phyloP scores from a whole-genome alignment of 2,329 filamentous ascomycete species.

The Colletotrichum noveboracense region DNA sequence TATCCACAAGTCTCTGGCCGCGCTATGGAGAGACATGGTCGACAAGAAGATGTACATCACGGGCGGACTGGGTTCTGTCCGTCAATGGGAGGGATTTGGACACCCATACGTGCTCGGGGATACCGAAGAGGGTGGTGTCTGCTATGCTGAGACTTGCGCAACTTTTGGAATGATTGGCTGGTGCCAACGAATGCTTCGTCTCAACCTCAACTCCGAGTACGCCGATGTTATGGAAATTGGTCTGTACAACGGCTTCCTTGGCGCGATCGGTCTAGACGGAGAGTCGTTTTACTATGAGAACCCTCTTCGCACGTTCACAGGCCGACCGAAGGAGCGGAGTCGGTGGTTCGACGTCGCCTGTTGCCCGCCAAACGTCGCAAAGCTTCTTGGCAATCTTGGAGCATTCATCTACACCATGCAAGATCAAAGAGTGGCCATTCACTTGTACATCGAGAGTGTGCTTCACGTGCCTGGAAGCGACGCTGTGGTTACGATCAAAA shows the following conservation, averaged over 20 bases:
- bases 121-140: not conserved
- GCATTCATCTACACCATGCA: not conserved
- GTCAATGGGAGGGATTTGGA: not conserved
- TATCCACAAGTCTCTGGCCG: constrained; percentile 43
- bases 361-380: constrained; percentile 2
- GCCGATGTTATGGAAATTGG: not conserved
- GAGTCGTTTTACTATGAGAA: constrained; percentile 9
- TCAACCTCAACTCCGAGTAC: not conserved
- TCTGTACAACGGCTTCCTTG: not conserved
- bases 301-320: not conserved
- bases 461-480: not conserved
- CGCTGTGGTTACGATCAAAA: not conserved
- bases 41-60: constrained; percentile 67
- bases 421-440: not conserved
- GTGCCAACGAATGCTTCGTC: constrained; percentile 1
- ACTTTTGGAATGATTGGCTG: not conserved
- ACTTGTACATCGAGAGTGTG: not conserved
- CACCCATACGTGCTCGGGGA: not conserved
- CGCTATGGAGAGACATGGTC: constrained; percentile 65
- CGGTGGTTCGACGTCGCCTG: constrained; percentile 3
- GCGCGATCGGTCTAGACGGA: not conserved
- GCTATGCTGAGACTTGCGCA: constrained; percentile 6
- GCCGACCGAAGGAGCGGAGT: not conserved
- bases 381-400: not conserved
- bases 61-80: constrained; percentile 59